phyloP scores from a whole-genome alignment of 2,329 filamentous ascomycete species.

The Aspergillus glaucus region DNA sequence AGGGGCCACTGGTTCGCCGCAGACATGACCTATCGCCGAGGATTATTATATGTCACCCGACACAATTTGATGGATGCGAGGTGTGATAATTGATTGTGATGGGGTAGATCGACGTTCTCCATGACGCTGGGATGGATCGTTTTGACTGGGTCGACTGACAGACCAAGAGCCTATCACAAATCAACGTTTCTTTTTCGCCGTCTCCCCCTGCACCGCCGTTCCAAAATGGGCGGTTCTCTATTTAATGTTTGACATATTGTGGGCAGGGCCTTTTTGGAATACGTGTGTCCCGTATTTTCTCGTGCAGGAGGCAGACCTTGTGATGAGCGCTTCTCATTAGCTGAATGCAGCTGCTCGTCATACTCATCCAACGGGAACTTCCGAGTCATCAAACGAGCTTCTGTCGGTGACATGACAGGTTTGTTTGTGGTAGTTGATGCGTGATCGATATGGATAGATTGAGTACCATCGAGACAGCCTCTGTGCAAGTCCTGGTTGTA shows the following conservation, averaged over 20 bases:
- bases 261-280: constrained; percentile 2
- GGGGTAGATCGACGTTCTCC: background rate
- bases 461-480: constrained; percentile 3
- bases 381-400: constrained; percentile 13
- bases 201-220: background rate
- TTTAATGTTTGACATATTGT: background rate
- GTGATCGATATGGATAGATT: constrained; percentile 16
- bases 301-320: constrained; percentile 6
- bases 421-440: constrained; percentile 11
- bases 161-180: background rate
- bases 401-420: constrained; percentile 15
- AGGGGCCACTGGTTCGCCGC: background rate
- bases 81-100: background rate
- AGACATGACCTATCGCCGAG: background rate
- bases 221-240: background rate
- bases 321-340: constrained; percentile 4
- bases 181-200: background rate
- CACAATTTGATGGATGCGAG: background rate
- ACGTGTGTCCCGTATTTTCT: constrained; percentile 7
- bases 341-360: constrained; percentile 17
- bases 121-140: background rate
- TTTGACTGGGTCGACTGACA: background rate
- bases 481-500: constrained; percentile 8
- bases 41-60: background rate
- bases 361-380: constrained; percentile 15